Evolutionary conservation across 2,329 filamentous ascomycete genomes (phyloP), one percentile per base, ranked within the genome.

Genomic region (Beauveria australis): DNA sequence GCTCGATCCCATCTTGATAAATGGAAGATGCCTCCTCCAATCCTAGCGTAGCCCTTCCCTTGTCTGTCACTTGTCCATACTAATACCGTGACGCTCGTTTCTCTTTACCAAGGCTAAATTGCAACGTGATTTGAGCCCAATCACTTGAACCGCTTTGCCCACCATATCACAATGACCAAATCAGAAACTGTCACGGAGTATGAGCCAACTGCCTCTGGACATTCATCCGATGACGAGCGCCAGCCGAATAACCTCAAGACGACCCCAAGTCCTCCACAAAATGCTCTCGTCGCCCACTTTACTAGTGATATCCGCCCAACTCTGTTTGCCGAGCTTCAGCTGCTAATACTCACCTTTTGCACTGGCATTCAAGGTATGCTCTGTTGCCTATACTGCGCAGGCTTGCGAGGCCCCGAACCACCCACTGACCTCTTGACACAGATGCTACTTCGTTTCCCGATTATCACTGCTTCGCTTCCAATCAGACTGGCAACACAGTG

Each of bases 401-500:
- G 5, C 33, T 14, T 37, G 33, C 9, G 9, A 26, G 2, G 24
- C 10, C n/a, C 1, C 30, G 3, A n/a, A 26, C 18, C 41, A 5
- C 41, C 19, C 16, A 62, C 57, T 46, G 24, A 54, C 33, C 22
- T 41, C 6, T 19, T 3, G 9, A 37, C 16, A 5, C 37, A 77
- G 82, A 86, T 71, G 82, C 82, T 53, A 78, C 81, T 22, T 79
- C 82, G 2, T 86, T 84, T 67, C 81, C 81, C 24, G 81, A 85
- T 67, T 87, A 82, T 69, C 78, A 80, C 70, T 85, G 81, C 67
- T 86, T 87, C 69, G 81, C 81, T 16, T 85, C 82, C 33, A 87
- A 87, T 69, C 83, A 87, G 67, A 87, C 84, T 0, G 84, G 85
- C 62, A 87, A 87, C 71, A 86, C 83, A 2, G 79, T 87, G 53